Evolutionary conservation across 2,329 filamentous ascomycete genomes (phyloP), one percentile per base, ranked within the genome.

Genomic region (Trichoderma sp.): DNA sequence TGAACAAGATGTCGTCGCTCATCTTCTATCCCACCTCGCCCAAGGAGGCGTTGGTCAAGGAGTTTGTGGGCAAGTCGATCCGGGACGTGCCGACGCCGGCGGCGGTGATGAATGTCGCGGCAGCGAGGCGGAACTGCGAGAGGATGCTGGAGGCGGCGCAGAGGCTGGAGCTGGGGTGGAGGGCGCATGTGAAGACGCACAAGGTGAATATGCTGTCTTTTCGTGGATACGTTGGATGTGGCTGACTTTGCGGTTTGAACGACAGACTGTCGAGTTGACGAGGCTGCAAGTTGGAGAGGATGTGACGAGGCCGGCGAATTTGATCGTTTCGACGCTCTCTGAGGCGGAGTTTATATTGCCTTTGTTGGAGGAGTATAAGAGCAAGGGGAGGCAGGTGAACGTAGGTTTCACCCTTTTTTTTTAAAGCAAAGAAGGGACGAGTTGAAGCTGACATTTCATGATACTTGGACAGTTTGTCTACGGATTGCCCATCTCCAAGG

Each of bases 121-220:
- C 90, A 50, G 80, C 92, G 27, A 81, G 85, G 65, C 80, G 83
- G 58, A 93, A 94, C 74, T 94, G 92, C 77, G 78, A 82, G 69
- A 82, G 86, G 39, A 94, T 95, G 90, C 84, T 93, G 7, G 81
- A 87, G 13, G 86, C 90, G 0, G 84, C 86, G 15, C 76, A 84
- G 48, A 79, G 80, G 59, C 78, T 94, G 15, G 81, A 84, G 0
- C 82, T 94, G 27, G 84, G 84, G 7, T 94, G 92, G 81, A 83
- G 92, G 68, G 89, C 90, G 1, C 92, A 95, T 76, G 87, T 94
- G 69, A 95, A 95, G 79, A 93, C 91, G 25, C 92, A 95, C 77
- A 95, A 95, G 82, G 90, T 90, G 78, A 66, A 17, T 10, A 8
- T 32, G 17, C 19, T 22, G 13, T 12, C 22, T 19, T 1, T 19